Evolutionary conservation across 352 stramenopile genomes (phyloP), one percentile per base, ranked within the genome.

Genomic region (Globisporangium cederbergense): DNA sequence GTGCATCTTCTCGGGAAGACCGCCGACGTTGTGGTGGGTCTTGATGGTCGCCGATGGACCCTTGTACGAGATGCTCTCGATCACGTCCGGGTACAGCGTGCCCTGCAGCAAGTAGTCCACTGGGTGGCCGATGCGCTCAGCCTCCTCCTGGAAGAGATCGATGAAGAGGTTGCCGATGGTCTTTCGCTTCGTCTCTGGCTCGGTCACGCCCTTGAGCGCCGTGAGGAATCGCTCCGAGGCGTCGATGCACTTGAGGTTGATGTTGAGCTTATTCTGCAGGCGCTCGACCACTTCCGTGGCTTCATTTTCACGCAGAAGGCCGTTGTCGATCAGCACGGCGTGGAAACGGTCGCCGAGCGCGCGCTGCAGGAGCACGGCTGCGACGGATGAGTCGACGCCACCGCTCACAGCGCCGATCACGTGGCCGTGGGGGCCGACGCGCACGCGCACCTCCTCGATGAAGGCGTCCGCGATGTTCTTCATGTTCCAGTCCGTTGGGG

Each of bases 291-390:
- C 95, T 55, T 98, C 90, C 0, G 68, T 72, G 22, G 96, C 88
- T 77, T 99, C 98, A 73, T 99, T 91, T 75, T 98, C 88, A 50
- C 98, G 88, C 56, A 99, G 76, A 47, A 98, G 96, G 0, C 97
- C 98, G 75, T 99, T 99, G 86, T 99, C 98, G n/a, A 99, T 98
- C 51, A 99, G 79, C 42, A 99, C 93, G n/a, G 97, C 97, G 83
- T 99, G 97, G 78, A 99, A 99, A 46, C 97, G 86, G 79, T 99
- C 88, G 42, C 96, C 96, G 43, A 99, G 98, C 50, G 97, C 98
- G 55, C 90, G 84, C 65, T 98, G 97, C 66, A 99, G 89, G 32
- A 99, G 79, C 60, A 99, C 96, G 47, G 97, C 97, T 16, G 97
- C 97, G 5, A 99, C 97, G 13, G 97, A 99, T 25, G 95, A 99